Conservation (phyloP, 768 basidiomycete species). For the Tephrocybe rancida region DNA sequence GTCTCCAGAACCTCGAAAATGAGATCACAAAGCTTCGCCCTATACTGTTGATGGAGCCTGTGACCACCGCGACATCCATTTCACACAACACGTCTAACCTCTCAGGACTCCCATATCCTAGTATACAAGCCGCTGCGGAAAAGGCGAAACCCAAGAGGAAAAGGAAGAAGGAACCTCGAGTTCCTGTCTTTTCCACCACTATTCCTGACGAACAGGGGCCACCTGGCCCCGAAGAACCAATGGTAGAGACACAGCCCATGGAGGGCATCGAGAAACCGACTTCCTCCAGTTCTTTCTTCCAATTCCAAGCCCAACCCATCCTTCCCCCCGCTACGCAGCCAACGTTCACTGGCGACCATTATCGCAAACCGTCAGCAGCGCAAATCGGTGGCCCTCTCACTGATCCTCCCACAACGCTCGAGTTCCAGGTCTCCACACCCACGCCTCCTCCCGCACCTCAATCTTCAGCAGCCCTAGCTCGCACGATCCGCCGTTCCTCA, state of each 20-base stretch:
- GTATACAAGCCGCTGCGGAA: conserved; percentile 18
- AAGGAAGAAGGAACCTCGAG: conserved; percentile 21
- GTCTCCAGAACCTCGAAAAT: conserved; percentile 57
- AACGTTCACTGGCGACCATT: conserved; percentile 22
- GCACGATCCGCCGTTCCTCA: conserved; percentile 8
- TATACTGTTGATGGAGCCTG: conserved; percentile 66
- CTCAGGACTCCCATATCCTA: conserved; percentile 26
- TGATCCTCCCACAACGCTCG: conserved; percentile 21
- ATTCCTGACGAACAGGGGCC: conserved; percentile 9
- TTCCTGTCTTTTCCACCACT: conserved; percentile 12
- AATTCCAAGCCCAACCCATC: conserved; percentile 20
- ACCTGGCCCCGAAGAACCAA: background rate
- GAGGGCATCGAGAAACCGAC: conserved; percentile 8
- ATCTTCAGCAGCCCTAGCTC: conserved; percentile 11
- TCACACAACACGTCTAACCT: conserved; percentile 24
- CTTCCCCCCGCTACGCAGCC: conserved; percentile 12
- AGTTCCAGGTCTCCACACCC: conserved; percentile 17
- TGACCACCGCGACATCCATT: conserved; percentile 23
- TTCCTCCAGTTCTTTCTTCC: conserved; percentile 19
- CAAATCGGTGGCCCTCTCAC: conserved; percentile 19
- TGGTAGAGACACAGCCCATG: background rate
- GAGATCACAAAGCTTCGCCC: conserved; percentile 71
- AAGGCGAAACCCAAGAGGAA: conserved; percentile 27
- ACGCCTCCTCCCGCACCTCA: conserved; percentile 3
- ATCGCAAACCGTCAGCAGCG: conserved; percentile 21